phyloP scores from a whole-genome alignment of 1,284 basidiomycete species.

The Naganishia cerealis region DNA sequence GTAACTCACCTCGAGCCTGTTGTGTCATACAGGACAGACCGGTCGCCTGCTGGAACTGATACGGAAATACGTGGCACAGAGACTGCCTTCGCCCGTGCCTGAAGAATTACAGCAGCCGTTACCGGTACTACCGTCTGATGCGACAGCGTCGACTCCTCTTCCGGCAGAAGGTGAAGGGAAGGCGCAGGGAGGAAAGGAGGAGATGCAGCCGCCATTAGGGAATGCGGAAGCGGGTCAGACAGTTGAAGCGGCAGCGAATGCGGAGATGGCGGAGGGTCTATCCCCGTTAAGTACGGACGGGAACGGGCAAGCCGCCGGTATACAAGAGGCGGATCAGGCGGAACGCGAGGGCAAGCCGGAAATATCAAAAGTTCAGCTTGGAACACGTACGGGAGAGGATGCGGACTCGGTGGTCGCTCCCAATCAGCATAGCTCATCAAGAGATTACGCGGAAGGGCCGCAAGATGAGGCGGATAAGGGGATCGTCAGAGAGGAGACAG shows the following conservation, averaged over 20 bases:
- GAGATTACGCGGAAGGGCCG: background rate
- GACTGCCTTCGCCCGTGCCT: conserved; percentile 26
- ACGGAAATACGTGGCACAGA: conserved; percentile 43
- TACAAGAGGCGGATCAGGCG: background rate
- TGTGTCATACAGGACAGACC: conserved; percentile 44
- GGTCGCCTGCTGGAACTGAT: conserved; percentile 43
- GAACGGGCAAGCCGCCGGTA: background rate
- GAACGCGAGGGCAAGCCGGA: background rate
- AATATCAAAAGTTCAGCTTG: background rate
- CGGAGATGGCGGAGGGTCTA: background rate
- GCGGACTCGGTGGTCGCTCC: background rate
- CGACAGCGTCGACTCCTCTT: background rate
- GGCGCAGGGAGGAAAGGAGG: too few relatives aligned
- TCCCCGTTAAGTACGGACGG: background rate
- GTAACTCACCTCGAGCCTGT: background rate
- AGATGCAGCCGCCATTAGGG: background rate
- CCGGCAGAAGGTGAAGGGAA: background rate
- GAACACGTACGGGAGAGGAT: background rate
- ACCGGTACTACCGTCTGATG: conserved; percentile 6
- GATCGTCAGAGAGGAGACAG: background rate
- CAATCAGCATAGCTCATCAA: background rate
- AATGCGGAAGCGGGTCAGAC: background rate
- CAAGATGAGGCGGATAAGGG: background rate
- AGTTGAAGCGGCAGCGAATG: background rate
- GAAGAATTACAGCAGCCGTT: conserved; percentile 7